Conservation (phyloP, 2,329 filamentous ascomycete genomes). For the Fusarium buharicum region DNA sequence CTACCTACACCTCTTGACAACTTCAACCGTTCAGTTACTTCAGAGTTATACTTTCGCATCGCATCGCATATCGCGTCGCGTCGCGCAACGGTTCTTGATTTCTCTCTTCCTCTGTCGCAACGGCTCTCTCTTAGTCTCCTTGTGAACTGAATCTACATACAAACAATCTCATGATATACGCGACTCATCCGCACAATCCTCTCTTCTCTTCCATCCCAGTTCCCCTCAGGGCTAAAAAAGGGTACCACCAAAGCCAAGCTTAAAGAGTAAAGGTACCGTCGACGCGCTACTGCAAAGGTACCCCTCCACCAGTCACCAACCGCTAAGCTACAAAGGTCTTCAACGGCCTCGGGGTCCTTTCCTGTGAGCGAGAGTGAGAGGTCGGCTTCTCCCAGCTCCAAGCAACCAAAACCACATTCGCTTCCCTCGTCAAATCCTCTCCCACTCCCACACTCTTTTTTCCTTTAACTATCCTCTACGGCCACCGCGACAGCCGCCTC, state of each 20-base stretch:
- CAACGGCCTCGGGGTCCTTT: conserved; percentile 40
- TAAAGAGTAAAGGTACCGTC: conserved; percentile 23
- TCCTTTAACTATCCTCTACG: conserved; percentile 18
- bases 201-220: conserved; percentile 5
- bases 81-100: conserved; percentile 21
- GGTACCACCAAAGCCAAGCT: conserved; percentile 21
- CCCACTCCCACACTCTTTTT: conserved; percentile 32
- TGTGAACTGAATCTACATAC: conserved; percentile 5
- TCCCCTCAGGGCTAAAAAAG: conserved; percentile 34
- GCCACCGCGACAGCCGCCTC: conserved; percentile 33
- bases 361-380: conserved; percentile 9
- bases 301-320: conserved; percentile 28
- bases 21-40: no score
- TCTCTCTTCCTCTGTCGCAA: conserved; percentile 14
- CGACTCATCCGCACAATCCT: conserved; percentile 21
- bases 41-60: neutral
- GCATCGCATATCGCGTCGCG: conserved; percentile 23
- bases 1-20: neutral
- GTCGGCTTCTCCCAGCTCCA: conserved; percentile 36
- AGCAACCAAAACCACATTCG: conserved; percentile 23
- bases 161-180: conserved; percentile 13
- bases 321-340: conserved; percentile 36
- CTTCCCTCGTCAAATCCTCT: conserved; percentile 34
- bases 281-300: conserved; percentile 37
- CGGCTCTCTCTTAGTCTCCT: neutral